phyloP scores from a whole-genome alignment of 1,139 yeast genomes.

The Blastobotrys capitulatus region DNA sequence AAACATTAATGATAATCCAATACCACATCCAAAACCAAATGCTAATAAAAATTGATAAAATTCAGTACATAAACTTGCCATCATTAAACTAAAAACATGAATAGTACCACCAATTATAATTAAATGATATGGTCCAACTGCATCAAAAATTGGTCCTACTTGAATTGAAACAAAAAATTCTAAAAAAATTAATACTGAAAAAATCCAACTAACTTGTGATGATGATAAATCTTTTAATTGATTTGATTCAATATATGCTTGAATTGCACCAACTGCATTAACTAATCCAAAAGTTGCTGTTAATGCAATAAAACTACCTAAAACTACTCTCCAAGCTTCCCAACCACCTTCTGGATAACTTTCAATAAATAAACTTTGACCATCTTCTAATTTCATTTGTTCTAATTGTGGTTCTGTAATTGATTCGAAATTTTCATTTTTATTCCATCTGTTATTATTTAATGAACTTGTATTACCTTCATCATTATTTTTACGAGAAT shows the following conservation, averaged over 20 bases:
- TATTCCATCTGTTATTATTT: neutral
- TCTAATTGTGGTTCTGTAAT: slow-evolving; percentile 6
- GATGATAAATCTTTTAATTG: slow-evolving; percentile 44
- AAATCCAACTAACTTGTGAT: slow-evolving; percentile 60
- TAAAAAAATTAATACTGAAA: slow-evolving; percentile 53
- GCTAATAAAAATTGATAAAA: slow-evolving; percentile 56
- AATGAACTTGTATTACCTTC: neutral
- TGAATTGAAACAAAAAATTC: slow-evolving; percentile 52
- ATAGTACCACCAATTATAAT: slow-evolving; percentile 43
- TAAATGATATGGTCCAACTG: slow-evolving; percentile 49
- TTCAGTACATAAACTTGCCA: slow-evolving; percentile 48
- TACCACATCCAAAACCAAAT: slow-evolving; percentile 50
- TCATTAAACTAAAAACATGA: slow-evolving; percentile 47
- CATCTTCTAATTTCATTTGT: slow-evolving; percentile 6
- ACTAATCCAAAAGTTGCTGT: slow-evolving; percentile 59
- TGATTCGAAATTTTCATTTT: neutral
- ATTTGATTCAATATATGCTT: slow-evolving; percentile 54
- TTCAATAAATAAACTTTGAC: slow-evolving; percentile 1
- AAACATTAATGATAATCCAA: slow-evolving; percentile 55
- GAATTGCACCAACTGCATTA: slow-evolving; percentile 65
- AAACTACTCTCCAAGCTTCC: slow-evolving; percentile 49
- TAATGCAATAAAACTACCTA: slow-evolving; percentile 62
- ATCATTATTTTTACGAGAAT: neutral
- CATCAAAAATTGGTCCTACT: slow-evolving; percentile 59
- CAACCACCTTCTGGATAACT: slow-evolving; percentile 37